These are phyloP conservation scores for Umbellularia californica DNA, from an alignment of 164 flowering plant species.

Conservation along the genomic window DNA sequence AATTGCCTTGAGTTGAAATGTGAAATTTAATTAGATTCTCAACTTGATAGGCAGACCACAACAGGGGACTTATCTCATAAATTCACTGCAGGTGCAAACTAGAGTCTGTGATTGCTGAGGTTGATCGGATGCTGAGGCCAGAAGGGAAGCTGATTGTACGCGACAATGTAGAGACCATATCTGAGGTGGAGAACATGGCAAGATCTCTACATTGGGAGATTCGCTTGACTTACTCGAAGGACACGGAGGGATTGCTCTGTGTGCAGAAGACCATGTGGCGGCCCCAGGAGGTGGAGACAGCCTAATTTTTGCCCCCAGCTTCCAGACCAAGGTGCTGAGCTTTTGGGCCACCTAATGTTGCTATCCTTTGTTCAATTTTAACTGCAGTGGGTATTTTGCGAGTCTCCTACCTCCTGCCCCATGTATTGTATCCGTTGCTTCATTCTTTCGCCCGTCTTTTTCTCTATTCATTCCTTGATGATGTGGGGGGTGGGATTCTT, in stretches of 20 bases:
- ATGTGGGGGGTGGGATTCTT: not conserved
- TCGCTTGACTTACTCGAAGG: conserved; percentile 66
- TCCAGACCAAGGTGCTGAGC: not conserved
- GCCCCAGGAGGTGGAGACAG: conserved; percentile 40
- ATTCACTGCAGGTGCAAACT: conserved; percentile 56
- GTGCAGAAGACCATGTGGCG: conserved; percentile 84
- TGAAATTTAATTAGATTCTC: not conserved
- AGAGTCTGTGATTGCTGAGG: conserved; percentile 66
- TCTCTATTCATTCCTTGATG: not conserved
- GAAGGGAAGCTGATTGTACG: conserved; percentile 84
- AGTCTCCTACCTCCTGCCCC: not conserved
- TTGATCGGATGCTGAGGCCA: conserved; percentile 83
- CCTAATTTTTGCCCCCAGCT: not conserved
- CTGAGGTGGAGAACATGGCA: conserved; percentile 55
- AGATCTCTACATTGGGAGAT: conserved; percentile 82
- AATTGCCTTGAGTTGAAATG: not conserved
- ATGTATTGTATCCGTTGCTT: not conserved
- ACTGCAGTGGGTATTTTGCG: not conserved
- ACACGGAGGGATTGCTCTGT: conserved; percentile 68
- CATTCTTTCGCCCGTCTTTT: not conserved
- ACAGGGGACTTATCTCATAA: not conserved
- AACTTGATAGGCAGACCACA: not conserved
- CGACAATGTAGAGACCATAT: conserved; percentile 60
- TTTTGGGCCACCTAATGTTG: not conserved
- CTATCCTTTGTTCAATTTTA: not conserved